These are phyloP conservation scores for Cardamine occulta DNA, from an alignment of 345 rosid species.

Conservation along the genomic window DNA sequence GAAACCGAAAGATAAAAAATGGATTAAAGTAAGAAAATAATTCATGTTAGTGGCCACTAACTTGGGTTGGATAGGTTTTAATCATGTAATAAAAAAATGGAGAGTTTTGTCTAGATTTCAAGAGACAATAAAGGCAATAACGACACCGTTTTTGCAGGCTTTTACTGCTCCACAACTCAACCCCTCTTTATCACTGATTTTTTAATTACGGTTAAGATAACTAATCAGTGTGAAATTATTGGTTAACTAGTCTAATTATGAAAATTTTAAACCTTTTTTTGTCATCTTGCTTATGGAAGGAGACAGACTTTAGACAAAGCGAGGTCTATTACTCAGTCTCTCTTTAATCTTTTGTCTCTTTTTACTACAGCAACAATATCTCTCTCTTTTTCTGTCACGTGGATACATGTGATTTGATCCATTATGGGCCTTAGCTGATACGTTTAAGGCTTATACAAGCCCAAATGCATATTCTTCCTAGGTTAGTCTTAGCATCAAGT, in stretches of 20 bases:
- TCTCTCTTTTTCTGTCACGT: conserved; percentile 14
- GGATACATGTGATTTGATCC: conserved; percentile 24
- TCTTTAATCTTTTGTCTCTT: conserved; percentile 16
- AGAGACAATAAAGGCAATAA: conserved; percentile 40
- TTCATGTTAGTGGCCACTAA: conserved; percentile 40
- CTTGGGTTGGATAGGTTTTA: conserved; percentile 36
- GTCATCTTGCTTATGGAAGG: conserved; percentile 36
- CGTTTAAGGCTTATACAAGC: not conserved
- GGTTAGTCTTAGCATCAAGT: not conserved
- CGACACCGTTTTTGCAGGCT: conserved; percentile 39
- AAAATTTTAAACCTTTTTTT: not conserved
- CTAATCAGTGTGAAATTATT: conserved; percentile 35
- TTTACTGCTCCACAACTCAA: conserved; percentile 24
- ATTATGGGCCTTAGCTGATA: not conserved
- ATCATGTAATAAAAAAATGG: conserved; percentile 3
- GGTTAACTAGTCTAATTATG: not conserved
- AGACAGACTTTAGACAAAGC: conserved; percentile 35
- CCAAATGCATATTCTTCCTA: conserved; percentile 4
- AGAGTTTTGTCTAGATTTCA: conserved; percentile 26
- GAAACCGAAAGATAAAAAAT: conserved; percentile 29
- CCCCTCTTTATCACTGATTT: not conserved
- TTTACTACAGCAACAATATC: conserved; percentile 36
- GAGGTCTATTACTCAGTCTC: conserved; percentile 23
- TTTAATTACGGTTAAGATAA: conserved; percentile 34
- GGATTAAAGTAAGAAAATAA: not conserved